Evolutionary conservation across 2,329 filamentous ascomycete genomes (phyloP), one percentile per base, ranked within the genome.

Genomic region (Geosmithia morbida): DNA sequence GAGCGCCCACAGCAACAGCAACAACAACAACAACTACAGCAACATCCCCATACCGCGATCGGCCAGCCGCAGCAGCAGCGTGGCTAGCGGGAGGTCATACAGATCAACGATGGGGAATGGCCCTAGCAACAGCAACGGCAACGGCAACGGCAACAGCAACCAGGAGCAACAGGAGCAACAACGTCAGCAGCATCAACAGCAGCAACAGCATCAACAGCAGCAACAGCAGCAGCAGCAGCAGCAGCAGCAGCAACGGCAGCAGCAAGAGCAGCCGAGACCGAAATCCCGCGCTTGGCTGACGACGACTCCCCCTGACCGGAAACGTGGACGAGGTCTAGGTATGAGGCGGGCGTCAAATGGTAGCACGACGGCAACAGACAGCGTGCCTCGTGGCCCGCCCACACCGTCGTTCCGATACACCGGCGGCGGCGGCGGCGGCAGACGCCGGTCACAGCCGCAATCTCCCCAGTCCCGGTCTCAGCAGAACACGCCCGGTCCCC

Each of bases 41-140:
- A 37, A 16, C 46, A 68, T 71, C 45, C 66, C 67, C 1, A 60
- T 59, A 1, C 66, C 66, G 17, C 65, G 66, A 11, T 66, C 70
- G 6, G 59, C 62, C 18, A 77, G 74, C 54, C 66, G 73, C 45
- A 72, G 72, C 56, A 76, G 74, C 47, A 78, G 74, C 54, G 58
- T 72, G 16, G 68, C 71, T 10, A 72, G 68, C 51, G 60, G 62
- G 26, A 64, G 62, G 19, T 76, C 72, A 0, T 63, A 66, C 49
- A 58, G 57, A 14, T 41, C 39, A 3, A 13, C 68, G 69, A 4
- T 56, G 62, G n/a, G 68, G 65, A 43, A 54, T 70, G 19, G 67
- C 11, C 10, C 11, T 16, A 13, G 33, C 33, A 37, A 16, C 33
- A 13, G 14, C 33, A 37, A 16, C 33, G 14, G 33, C 14, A 11